Base-by-base conservation (phyloP, 495 filamentous ascomycete genomes). In the Letharia lupina region DNA sequence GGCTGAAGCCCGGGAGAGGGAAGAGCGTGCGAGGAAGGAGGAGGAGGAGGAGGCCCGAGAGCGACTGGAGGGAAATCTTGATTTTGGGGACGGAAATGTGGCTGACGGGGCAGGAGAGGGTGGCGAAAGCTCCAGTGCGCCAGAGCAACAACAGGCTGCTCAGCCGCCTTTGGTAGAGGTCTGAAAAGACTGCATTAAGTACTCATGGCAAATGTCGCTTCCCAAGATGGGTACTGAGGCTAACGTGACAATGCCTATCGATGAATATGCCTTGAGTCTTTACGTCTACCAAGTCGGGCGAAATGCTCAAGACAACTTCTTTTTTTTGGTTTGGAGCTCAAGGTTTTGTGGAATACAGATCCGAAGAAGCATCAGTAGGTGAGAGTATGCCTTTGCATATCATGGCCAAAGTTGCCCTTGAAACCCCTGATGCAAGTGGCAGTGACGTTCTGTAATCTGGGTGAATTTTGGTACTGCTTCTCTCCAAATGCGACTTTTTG, bases 1-100 rank as follows among this genome's bases (percentile, higher is more conserved):
- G 70, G 81, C 79, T 45, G 76, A 80, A 68, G 71, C 79, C 66
- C 75, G 75, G 57, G 73, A 81, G 60, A 75, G 72, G n/a, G 78
- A 77, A 62, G 81, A 81, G 63, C 78, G 75, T 12, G 81, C 66
- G 66, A 65, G 69, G 48, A 72, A 75, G 52, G 78, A 72, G 61
- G 79, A 75, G 65, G 76, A 28, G 23, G 23, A 77, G 65, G 76
- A 73, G 69, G 48, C 63, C 56, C 42, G 62, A 62, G 67, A 72
- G 47, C 67, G 69, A 68, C 60, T 47, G 45, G 44, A 68, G 39
- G 65, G 41, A 7, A 39, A 39, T 42, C 35, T 16, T 18, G 11
- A 35, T 47, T 35, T 7, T 47, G 35, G 11, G n/a, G 28, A 52
- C 11, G 48, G 39, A 54, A 41, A 47, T 61, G 23, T 28, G 57